A percentile compares a stretch with the other conserved stretches of the same genome.
Conservation (phyloP, 768 basidiomycete species). For the Boletus fagicola region DNA sequence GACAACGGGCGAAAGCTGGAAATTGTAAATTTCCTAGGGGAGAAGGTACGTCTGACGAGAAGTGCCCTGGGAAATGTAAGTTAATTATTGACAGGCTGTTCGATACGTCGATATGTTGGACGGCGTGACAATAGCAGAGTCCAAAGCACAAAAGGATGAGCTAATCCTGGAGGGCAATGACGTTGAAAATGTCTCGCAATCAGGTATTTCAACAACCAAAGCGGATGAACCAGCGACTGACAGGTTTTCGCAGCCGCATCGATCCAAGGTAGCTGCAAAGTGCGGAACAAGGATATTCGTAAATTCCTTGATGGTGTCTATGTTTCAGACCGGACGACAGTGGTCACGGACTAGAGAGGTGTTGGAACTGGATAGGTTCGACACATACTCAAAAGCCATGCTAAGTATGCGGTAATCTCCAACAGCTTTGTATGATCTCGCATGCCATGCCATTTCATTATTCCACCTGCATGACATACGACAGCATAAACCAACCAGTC, state of each 20-base stretch:
- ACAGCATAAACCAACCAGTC: neutral
- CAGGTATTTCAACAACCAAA: slow-evolving; percentile 48
- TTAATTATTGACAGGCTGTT: slow-evolving; percentile 57
- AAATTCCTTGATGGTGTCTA: slow-evolving; percentile 97
- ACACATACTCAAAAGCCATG: slow-evolving; percentile 19
- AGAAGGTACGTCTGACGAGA: slow-evolving; percentile 61
- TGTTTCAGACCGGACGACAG: slow-evolving; percentile 76
- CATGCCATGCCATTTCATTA: slow-evolving; percentile 20
- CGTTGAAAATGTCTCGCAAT: slow-evolving; percentile 96
- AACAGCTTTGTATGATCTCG: slow-evolving; percentile 28
- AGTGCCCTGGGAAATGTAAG: neutral
- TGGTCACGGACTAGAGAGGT: slow-evolving; percentile 42
- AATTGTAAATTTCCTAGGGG: slow-evolving; percentile 94
- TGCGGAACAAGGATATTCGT: slow-evolving; percentile 99
- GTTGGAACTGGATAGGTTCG: slow-evolving; percentile 9
- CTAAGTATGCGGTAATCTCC: slow-evolving; percentile 22
- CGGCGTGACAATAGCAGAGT: slow-evolving; percentile 83
- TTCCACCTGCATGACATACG: slow-evolving; percentile 1
- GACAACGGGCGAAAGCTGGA: slow-evolving; percentile 69
- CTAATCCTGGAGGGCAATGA: slow-evolving; percentile 93
- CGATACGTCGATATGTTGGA: slow-evolving; percentile 90
- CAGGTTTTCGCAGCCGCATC: slow-evolving; percentile 65
- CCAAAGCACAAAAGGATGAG: slow-evolving; percentile 92
- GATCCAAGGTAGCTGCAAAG: slow-evolving; percentile 94
- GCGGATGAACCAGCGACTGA: slow-evolving; percentile 1